Conservation (phyloP, 2,329 filamentous ascomycete species). For the Sporothrix schenckii region DNA sequence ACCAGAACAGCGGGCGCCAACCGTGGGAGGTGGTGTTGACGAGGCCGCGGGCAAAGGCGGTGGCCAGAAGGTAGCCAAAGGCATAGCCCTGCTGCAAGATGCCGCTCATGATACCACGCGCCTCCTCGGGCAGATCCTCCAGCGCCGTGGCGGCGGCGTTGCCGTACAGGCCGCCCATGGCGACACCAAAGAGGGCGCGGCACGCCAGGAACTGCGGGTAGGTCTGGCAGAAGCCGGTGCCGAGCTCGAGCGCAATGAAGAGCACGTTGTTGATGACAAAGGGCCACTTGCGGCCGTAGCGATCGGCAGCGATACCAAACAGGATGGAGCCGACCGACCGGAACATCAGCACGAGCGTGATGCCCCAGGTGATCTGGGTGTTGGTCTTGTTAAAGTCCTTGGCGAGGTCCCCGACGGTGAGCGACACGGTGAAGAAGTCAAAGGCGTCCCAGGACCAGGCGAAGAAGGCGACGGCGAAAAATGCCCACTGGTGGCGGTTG, state of each 20-base stretch:
- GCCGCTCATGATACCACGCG: constrained; percentile 78
- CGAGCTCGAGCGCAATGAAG: constrained; percentile 59
- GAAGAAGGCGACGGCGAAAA: constrained; percentile 72
- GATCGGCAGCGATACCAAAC: constrained; percentile 78
- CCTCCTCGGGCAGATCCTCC: constrained; percentile 60
- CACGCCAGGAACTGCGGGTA: constrained; percentile 77
- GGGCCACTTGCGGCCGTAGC: constrained; percentile 80
- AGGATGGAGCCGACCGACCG: constrained; percentile 73
- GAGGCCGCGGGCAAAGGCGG: constrained; percentile 46
- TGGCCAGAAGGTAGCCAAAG: constrained; percentile 47
- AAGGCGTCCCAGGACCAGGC: constrained; percentile 54
- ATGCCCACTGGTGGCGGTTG: constrained; percentile 68
- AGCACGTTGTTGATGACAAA: constrained; percentile 79
- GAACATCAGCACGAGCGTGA: constrained; percentile 74
- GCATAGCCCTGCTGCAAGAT: constrained; percentile 74
- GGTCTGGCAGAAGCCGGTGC: constrained; percentile 73
- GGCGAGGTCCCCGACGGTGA: constrained; percentile 73
- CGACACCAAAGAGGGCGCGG: constrained; percentile 71
- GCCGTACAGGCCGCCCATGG: constrained; percentile 81
- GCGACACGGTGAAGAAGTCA: constrained; percentile 73
- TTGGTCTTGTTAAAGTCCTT: constrained; percentile 54
- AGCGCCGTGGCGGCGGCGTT: constrained; percentile 78
- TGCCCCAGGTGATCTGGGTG: constrained; percentile 73
- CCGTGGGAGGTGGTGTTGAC: constrained; percentile 65
- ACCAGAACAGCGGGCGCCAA: constrained; percentile 79